These are phyloP conservation scores for Boletus vermiculosoides DNA, from an alignment of 768 basidiomycete species.

Conservation along the genomic window DNA sequence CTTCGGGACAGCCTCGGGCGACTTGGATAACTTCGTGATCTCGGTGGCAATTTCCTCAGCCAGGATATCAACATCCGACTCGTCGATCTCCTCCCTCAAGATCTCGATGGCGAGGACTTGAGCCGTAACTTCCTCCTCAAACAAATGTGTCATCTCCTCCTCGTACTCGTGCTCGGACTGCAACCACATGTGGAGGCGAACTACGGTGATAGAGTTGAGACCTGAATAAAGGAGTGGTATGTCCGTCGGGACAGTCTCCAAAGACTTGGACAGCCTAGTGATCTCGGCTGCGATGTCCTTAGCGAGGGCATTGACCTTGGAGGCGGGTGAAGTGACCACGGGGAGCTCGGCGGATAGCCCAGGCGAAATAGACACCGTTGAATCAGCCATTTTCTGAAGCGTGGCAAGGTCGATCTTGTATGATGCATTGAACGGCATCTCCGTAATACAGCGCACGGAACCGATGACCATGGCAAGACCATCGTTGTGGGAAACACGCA, in stretches of 20 bases:
- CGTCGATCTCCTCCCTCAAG: conserved; percentile 14
- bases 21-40: conserved; percentile 31
- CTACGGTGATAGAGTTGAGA: conserved; percentile 32
- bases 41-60: conserved; percentile 35
- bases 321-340: neutral
- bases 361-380: conserved; percentile 11
- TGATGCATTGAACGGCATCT: conserved; percentile 33
- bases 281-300: conserved; percentile 36
- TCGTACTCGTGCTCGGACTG: conserved; percentile 33
- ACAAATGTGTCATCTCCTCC: conserved; percentile 29
- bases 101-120: conserved; percentile 32
- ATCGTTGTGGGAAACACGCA: conserved; percentile 18
- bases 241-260: conserved; percentile 27
- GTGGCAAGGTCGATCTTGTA: conserved; percentile 31
- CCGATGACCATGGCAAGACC: conserved; percentile 25
- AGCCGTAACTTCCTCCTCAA: conserved; percentile 33
- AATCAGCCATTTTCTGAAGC: conserved; percentile 28
- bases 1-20: conserved; percentile 27
- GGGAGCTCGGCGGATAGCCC: conserved; percentile 17
- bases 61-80: conserved; percentile 1
- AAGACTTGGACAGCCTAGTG: conserved; percentile 29
- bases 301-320: conserved; percentile 25
- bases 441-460: conserved; percentile 24
- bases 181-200: conserved; percentile 34
- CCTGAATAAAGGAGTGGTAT: conserved; percentile 33